Evolutionary conservation across 768 basidiomycete genomes (phyloP), one percentile per base, ranked within the genome.

Genomic region (Auriculariales sp.): DNA sequence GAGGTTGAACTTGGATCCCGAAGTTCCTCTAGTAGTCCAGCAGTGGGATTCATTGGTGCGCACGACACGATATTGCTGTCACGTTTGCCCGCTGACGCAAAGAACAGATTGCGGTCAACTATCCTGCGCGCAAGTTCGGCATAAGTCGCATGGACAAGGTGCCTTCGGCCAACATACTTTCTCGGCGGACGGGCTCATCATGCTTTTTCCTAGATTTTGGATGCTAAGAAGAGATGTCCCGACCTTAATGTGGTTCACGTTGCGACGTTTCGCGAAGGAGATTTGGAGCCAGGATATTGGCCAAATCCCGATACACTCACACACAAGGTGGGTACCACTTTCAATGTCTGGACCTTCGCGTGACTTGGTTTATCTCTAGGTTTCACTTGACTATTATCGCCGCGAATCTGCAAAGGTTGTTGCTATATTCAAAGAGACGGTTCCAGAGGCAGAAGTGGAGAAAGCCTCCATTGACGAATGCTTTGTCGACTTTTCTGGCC

Each of bases 401-500:
- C 74, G 83, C 49, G 95, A 99, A 68, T 89, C 85, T 56, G 68
- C 75, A 56, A 98, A 93, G 64, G 85, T 98, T 53, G 73, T 90
- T 28, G 72, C 72, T 3, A 66, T 89, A 58, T 93, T 95, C 66
- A 83, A 83, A 59, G 83, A 89, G 47, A 68, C 78, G 52, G 68
- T 91, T 31, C 81, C 87, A 1, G 74, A 67, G 3, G 87, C 81
- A 19, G 89, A 94, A 68, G 73, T 61, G 92, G 94, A 99, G 66
- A 95, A 93, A 62, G 95, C 95, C 22, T 94, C 90, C 0, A 95
- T 98, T 30, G 95, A 98, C 58, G 95, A 99, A 60, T 91, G 89
- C 0, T 99, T 93, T 63, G 78, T 98, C 50, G 94, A 98, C 62
- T 75, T 98, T 50, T 87, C 91, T 3, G 72, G 72, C 7, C 81